Conservation (phyloP, 148 eudicot genomes). For the Arbutus unedo region DNA sequence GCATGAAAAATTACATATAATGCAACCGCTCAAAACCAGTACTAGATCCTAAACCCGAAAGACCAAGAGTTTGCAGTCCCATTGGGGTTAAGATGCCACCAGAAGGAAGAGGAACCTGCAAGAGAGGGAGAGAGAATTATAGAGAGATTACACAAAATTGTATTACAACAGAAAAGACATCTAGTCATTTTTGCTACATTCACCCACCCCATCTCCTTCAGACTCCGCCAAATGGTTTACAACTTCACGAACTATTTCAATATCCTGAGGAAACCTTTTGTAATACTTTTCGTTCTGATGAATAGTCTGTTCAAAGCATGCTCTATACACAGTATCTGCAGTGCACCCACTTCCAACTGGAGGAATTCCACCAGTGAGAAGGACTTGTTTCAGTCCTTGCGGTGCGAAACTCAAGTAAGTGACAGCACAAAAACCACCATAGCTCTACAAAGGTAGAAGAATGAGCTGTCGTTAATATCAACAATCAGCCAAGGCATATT, state of each 20-base stretch:
- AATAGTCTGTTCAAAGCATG: constrained; percentile 58
- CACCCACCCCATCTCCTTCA: constrained; percentile 84
- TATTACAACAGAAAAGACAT: neutral
- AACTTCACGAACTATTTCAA: constrained; percentile 61
- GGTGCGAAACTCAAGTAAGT: constrained; percentile 97
- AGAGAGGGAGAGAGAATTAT: neutral
- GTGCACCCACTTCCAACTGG: constrained; percentile 73
- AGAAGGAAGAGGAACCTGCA: constrained; percentile 83
- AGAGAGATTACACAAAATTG: too few relatives aligned
- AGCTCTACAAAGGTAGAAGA: constrained; percentile 57
- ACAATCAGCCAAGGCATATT: neutral
- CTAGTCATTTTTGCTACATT: neutral
- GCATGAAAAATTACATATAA: constrained; percentile 53
- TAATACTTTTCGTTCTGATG: constrained; percentile 81
- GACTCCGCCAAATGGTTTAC: constrained; percentile 60
- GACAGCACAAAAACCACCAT: constrained; percentile 90
- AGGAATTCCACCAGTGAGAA: constrained; percentile 90
- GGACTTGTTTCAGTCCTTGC: constrained; percentile 83
- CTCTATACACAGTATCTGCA: constrained; percentile 74
- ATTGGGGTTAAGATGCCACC: constrained; percentile 85
- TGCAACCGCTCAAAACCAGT: constrained; percentile 93
- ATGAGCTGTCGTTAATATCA: neutral
- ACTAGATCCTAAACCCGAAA: constrained; percentile 80
- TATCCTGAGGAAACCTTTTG: constrained; percentile 85
- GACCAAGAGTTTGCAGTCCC: constrained; percentile 87